Base-by-base conservation (phyloP, 495 filamentous ascomycete genomes). In the Xylaria curta region DNA sequence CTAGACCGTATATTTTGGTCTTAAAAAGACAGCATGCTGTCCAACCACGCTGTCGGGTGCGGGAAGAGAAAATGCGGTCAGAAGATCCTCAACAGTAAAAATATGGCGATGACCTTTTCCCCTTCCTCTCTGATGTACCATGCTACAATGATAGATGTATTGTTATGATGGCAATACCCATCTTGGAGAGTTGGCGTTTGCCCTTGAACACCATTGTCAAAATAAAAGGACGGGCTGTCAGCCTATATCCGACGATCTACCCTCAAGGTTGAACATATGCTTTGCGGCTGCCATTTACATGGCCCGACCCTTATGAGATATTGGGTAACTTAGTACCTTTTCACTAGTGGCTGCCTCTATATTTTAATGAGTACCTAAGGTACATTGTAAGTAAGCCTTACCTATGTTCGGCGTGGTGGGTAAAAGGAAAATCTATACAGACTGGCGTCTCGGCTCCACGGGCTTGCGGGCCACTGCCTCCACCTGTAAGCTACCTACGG, bases 391-490 rank as follows among this genome's bases (percentile, higher is more conserved):
- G 33, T 60, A 53, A 9, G 36, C 36, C 28, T 31, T 31, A 38
- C n/a, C n/a, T n/a, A 53, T 49, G 49, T 38, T 61, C 36, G 21
- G 59, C 15, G 59, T 59, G 54, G 54, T 13, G 31, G 36, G 42
- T 61, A 24, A 38, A 38, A 61, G 31, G 33, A 4, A 40, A 42
- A 2, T 42, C 38, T 42, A 42, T 42, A 42, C 10, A 42, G 38
- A 42, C 62, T 65, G 38, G 40, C 33, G 24, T 38, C 51, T 68
- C 66, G 66, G 51, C 66, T 59, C 31, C 21, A 44, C 36, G 65
- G 65, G 42, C 46, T 66, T 51, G 46, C 63, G 44, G 21, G 47
- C 49, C 47, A 66, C 46, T 15, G 40, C 26, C 44, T 38, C 46
- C 36, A 53, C 38, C 38, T 42, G 38, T 13, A 31, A 59, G 54